Evolutionary conservation across 2,329 filamentous ascomycete species (phyloP).

Genomic region (Dothidotthia symphoricarpi): DNA sequence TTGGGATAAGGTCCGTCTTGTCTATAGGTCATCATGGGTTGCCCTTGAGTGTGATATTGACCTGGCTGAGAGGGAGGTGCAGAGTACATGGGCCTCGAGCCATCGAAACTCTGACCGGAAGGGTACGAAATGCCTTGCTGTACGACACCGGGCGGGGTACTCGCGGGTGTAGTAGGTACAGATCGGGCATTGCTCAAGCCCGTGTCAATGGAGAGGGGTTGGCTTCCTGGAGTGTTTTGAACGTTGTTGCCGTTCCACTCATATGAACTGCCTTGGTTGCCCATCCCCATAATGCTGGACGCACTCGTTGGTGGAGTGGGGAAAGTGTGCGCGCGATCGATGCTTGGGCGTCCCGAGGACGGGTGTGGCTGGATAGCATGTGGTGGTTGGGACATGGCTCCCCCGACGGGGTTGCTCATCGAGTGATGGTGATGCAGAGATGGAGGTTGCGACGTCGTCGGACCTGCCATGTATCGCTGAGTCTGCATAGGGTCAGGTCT

Average conservation of each 20-base stretch:
- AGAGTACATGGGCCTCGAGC: slow-evolving; percentile 75
- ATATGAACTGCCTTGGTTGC: slow-evolving; percentile 69
- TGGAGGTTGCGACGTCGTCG: slow-evolving; percentile 59
- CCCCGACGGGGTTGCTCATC: slow-evolving; percentile 60
- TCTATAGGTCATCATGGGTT: slow-evolving; percentile 64
- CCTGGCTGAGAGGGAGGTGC: slow-evolving; percentile 64
- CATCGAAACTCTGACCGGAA: slow-evolving; percentile 70
- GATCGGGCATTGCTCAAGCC: slow-evolving; percentile 75
- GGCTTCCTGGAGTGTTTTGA: slow-evolving; percentile 56
- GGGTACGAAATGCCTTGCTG: slow-evolving; percentile 80
- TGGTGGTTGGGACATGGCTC: slow-evolving; percentile 65
- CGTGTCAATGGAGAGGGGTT: slow-evolving; percentile 79
- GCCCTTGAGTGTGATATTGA: slow-evolving; percentile 64
- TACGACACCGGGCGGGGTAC: slow-evolving; percentile 79
- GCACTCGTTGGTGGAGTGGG: slow-evolving; percentile 90
- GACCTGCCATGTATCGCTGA: slow-evolving; percentile 58
- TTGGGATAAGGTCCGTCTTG: slow-evolving; percentile 61
- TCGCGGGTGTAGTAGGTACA: slow-evolving; percentile 87
- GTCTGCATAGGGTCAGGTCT: slow-evolving; percentile 44
- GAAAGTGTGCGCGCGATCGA: slow-evolving; percentile 84
- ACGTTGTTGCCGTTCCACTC: slow-evolving; percentile 64
- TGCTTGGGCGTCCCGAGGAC: slow-evolving; percentile 61
- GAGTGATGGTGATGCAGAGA: slow-evolving; percentile 69
- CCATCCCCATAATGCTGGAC: slow-evolving; percentile 80
- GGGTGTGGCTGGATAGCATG: slow-evolving; percentile 61